Evolutionary conservation across 2,329 filamentous ascomycete species (phyloP).

Genomic region (Aspergillus vadensis): DNA sequence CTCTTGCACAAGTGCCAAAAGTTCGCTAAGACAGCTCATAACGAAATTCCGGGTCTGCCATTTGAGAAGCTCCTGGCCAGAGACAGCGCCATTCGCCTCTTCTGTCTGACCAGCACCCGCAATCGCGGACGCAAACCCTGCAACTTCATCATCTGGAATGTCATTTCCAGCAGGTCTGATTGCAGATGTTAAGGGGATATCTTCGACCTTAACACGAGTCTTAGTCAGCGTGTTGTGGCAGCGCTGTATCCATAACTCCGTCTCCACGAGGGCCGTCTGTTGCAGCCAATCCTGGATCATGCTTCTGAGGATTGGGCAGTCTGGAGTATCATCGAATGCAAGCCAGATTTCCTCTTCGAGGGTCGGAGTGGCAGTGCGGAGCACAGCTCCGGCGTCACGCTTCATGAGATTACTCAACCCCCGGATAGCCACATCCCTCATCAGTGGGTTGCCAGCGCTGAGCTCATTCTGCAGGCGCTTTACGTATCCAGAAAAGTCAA

Average conservation of each 20-base stretch:
- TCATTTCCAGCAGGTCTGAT: conserved; percentile 63
- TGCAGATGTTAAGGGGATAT: conserved; percentile 42
- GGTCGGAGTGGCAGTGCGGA: conserved; percentile 71
- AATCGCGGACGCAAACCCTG: conserved; percentile 81
- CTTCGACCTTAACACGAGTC: conserved; percentile 69
- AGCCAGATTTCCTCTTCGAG: conserved; percentile 94
- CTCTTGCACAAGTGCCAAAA: conserved; percentile 76
- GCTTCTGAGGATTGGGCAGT: conserved; percentile 77
- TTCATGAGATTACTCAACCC: conserved; percentile 96
- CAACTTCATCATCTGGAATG: conserved; percentile 92
- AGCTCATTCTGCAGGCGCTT: conserved; percentile 77
- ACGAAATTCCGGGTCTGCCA: conserved; percentile 97
- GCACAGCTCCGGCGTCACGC: conserved; percentile 79
- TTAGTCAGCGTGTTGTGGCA: conserved; percentile 89
- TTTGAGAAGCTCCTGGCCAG: conserved; percentile 81
- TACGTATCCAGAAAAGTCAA: conserved; percentile 83
- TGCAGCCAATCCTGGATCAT: conserved; percentile 92
- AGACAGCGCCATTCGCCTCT: conserved; percentile 47
- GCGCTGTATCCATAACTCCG: conserved; percentile 80
- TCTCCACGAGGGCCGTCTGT: conserved; percentile 80
- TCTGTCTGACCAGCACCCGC: conserved; percentile 63
- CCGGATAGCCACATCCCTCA: conserved; percentile 80
- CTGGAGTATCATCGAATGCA: conserved; percentile 74
- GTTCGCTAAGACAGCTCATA: conserved; percentile 82
- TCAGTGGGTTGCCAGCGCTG: conserved; percentile 65